These are phyloP conservation scores for Amylocystis lapponica DNA, from an alignment of 768 basidiomycete genomes.

Conservation along the genomic window DNA sequence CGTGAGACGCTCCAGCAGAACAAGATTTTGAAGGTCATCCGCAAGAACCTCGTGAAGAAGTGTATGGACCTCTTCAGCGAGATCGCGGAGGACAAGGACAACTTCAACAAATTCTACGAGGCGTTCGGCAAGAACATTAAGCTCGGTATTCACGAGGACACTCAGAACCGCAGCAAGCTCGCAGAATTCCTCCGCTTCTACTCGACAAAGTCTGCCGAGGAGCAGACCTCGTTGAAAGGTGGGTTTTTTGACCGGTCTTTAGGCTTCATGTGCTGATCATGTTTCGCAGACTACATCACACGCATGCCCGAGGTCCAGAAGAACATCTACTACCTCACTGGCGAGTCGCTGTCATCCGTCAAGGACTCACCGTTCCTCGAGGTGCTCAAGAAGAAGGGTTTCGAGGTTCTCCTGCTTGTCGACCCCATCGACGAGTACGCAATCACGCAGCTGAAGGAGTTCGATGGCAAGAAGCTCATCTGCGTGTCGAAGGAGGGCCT, in stretches of 20 bases:
- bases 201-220: conserved; percentile 91
- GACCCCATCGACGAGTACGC: conserved; percentile 99
- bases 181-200: conserved; percentile 98
- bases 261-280: conserved; percentile 3
- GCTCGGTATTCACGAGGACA: conserved; percentile 98
- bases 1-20: conserved; percentile 99
- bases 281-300: conserved; percentile 84
- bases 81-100: conserved; percentile 99
- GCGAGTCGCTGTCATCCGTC: conserved; percentile 88
- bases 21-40: conserved; percentile 99
- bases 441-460: conserved; percentile 98
- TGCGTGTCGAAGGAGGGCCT: conserved; percentile 99
- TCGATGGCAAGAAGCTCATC: conserved; percentile 94
- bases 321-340: conserved; percentile 98
- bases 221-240: conserved; percentile 93
- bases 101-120: conserved; percentile 95
- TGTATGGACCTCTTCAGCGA: conserved; percentile 90
- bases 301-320: conserved; percentile 99
- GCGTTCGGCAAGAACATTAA: conserved; percentile 99
- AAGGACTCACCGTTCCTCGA: conserved; percentile 98
- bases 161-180: conserved; percentile 98
- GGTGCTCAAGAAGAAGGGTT: conserved; percentile 98
- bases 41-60: conserved; percentile 99
- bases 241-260: conserved; percentile 11
- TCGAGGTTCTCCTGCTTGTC: conserved; percentile 94